These are phyloP conservation scores for Rhizopogon salebrosus DNA, from an alignment of 768 basidiomycete genomes.

Conservation along the genomic window DNA sequence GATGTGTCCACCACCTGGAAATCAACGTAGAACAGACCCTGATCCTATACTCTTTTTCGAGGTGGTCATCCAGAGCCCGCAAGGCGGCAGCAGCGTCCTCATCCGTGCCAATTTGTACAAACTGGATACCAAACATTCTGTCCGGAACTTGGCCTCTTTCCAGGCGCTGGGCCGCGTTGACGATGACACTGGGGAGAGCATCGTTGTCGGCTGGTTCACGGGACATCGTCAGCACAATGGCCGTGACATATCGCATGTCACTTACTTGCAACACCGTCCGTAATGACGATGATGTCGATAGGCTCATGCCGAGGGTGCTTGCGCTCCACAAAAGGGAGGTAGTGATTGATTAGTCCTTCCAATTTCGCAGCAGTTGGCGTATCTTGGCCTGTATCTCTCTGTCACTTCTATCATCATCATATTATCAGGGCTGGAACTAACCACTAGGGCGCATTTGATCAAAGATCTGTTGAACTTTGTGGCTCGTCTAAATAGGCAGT, in stretches of 20 bases:
- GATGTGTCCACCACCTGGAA: neutral
- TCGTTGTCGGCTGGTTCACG: constrained; percentile 12
- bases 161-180: constrained; percentile 23
- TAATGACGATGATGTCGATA: constrained; percentile 21
- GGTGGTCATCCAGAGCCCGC: constrained; percentile 27
- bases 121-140: constrained; percentile 31
- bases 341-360: constrained; percentile 25
- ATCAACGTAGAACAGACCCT: neutral
- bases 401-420: neutral
- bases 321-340: constrained; percentile 17
- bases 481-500: neutral
- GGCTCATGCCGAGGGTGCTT: constrained; percentile 11
- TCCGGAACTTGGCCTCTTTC: constrained; percentile 24
- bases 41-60: constrained; percentile 7
- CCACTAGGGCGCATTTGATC: neutral
- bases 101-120: constrained; percentile 33
- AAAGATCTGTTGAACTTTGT: neutral
- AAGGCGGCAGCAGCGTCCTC: constrained; percentile 26
- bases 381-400: constrained; percentile 13
- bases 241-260: neutral
- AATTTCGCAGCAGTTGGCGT: constrained; percentile 25
- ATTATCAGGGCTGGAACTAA: neutral
- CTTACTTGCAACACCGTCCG: constrained; percentile 27
- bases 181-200: constrained; percentile 12
- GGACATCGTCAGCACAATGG: neutral